Base-by-base conservation (phyloP, 345 rosid genomes). In the Jatropha curcas region DNA sequence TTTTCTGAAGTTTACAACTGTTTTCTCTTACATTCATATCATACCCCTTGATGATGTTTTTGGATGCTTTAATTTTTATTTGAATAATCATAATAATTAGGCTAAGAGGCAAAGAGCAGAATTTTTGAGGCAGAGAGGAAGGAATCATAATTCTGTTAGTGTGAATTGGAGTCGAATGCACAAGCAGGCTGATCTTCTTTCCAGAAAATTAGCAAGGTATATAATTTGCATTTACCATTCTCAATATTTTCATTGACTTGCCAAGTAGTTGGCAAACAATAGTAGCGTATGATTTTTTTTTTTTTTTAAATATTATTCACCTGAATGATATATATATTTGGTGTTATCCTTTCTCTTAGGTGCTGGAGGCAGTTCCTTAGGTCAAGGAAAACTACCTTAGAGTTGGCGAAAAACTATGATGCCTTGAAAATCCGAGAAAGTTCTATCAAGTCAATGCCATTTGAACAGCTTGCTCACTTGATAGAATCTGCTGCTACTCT, bases 91-190 rank as follows among this genome's bases (percentile, higher is more conserved):
- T 71, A 43, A 74, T 76, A 68, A 68, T 67, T 57, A 94, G 98
- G 98, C 98, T 45, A 95, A 80, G 80, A 85, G 93, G 53, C 94
- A 88, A 62, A 85, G 98, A 71, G 94, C 97, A 12, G 98, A 95
- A 80, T 93, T 86, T 81, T 81, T 95, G 86, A 91, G 85, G 84
- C 97, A 89, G 82, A 89, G 96, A 77, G 88, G 80, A 68, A 86
- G 92, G 72, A 86, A 81, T 60, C 86, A 77, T n/a, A 86, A 80
- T 81, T 79, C 88, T 63, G 76, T 79, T 75, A 82, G 71, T 64
- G 77, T 83, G 65, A 80, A 77, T 68, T 83, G 77, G 73, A 82
- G 78, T 73, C 82, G 79, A 82, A 87, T 90, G 91, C 84, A 74
- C 73, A 82, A 83, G 74, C 92, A 89, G 73, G 99, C 94, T 76